These are phyloP conservation scores for Tuber melanosporum DNA, from an alignment of 495 filamentous ascomycete species.

Conservation along the genomic window DNA sequence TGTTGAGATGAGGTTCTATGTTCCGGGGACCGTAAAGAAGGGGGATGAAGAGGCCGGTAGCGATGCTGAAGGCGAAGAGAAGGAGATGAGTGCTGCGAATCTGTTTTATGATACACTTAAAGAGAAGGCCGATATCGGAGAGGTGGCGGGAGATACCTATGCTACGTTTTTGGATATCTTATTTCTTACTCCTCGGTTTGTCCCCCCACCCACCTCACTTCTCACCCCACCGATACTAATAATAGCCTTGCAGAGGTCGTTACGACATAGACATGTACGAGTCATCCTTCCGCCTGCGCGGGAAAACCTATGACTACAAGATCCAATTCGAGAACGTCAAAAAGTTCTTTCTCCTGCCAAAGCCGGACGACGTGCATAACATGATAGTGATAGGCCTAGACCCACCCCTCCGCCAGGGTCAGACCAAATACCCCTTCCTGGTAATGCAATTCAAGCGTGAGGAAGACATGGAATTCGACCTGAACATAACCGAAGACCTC, in stretches of 20 bases:
- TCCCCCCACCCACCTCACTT: conserved; percentile 15
- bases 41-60: conserved; percentile 67
- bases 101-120: conserved; percentile 95
- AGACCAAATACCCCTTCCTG: conserved; percentile 96
- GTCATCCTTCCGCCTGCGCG: conserved; percentile 89
- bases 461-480: conserved; percentile 90
- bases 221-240: conserved; percentile 6
- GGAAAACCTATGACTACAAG: conserved; percentile 99
- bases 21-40: conserved; percentile 81
- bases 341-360: conserved; percentile 96
- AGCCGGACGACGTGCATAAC: conserved; percentile 90
- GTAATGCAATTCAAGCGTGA: conserved; percentile 99
- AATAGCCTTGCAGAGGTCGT: conserved; percentile 62
- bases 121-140: conserved; percentile 98
- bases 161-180: conserved; percentile 96
- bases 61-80: conserved; percentile 59
- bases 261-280: conserved; percentile 99
- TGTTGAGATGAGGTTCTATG: conserved; percentile 98
- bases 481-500: conserved; percentile 91
- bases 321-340: conserved; percentile 96
- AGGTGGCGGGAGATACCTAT: conserved; percentile 93
- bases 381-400: conserved; percentile 94
- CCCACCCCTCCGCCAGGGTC: conserved; percentile 91
- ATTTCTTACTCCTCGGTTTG: conserved; percentile 90
- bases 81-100: conserved; percentile 88